Evolutionary conservation across 2,329 filamentous ascomycete genomes (phyloP).

Genomic region (Fusarium nanum): DNA sequence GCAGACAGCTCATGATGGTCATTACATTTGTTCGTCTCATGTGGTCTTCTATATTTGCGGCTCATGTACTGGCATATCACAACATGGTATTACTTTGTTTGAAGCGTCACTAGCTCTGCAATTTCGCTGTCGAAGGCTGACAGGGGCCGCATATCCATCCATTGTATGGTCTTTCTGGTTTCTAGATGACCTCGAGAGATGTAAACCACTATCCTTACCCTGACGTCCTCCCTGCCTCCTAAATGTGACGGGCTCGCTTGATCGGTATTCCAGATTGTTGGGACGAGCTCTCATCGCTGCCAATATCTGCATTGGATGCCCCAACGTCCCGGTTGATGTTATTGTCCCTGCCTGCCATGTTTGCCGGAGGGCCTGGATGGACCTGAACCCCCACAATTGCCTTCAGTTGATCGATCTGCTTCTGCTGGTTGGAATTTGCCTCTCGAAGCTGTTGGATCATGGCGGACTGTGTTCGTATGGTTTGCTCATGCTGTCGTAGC

Average conservation of each 20-base stretch:
- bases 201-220: neutral
- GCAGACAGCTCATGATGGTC: fast-evolving
- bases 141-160: neutral
- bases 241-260: neutral
- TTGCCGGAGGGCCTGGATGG: too few species aligned
- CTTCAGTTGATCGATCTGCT: neutral
- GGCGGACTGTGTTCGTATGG: neutral
- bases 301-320: neutral
- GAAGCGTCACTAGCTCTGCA: neutral
- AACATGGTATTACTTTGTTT: neutral
- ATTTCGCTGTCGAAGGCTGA: neutral
- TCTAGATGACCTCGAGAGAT: neutral
- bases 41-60: neutral
- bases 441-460: neutral
- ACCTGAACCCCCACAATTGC: neutral
- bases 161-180: neutral
- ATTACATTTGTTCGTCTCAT: neutral
- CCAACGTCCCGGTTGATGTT: neutral
- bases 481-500: neutral
- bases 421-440: neutral
- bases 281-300: neutral
- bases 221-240: neutral
- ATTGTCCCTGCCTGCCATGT: neutral
- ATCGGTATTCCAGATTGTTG: neutral
- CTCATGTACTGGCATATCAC: neutral